Conservation (phyloP, 2,329 filamentous ascomycete genomes). For the Tolypocladium pustulatum region DNA sequence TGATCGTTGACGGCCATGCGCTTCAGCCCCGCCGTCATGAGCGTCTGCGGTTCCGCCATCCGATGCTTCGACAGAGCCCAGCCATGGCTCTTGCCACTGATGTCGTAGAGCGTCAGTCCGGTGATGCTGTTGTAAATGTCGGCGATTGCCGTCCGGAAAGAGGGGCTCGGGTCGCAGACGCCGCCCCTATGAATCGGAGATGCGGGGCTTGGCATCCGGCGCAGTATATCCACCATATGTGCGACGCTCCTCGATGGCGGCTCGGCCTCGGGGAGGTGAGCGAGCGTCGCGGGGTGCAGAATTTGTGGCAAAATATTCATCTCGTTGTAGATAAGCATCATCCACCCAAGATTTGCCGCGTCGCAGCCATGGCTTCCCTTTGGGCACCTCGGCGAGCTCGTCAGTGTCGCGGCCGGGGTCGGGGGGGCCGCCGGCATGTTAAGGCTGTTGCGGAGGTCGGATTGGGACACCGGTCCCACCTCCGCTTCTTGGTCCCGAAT, state of each 20-base stretch:
- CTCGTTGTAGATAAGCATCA: slow-evolving; percentile 40
- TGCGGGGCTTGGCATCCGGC: slow-evolving; percentile 32
- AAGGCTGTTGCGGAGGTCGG: slow-evolving; percentile 10
- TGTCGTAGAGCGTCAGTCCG: slow-evolving; percentile 37
- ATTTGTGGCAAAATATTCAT: slow-evolving; percentile 32
- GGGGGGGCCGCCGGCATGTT: slow-evolving; percentile 7
- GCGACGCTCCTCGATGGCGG: slow-evolving; percentile 29
- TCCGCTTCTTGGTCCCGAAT: slow-evolving; percentile 10
- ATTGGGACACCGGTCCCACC: slow-evolving; percentile 8
- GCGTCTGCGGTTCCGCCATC: slow-evolving; percentile 23
- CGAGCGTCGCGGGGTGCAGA: slow-evolving; percentile 19
- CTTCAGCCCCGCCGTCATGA: slow-evolving; percentile 15
- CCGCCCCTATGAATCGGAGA: slow-evolving; percentile 27
- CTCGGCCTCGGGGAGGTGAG: slow-evolving; percentile 11
- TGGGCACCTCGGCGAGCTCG: slow-evolving; percentile 34
- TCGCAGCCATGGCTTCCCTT: slow-evolving; percentile 40
- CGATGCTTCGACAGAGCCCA: slow-evolving; percentile 36
- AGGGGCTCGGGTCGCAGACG: slow-evolving; percentile 38
- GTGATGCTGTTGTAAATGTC: slow-evolving; percentile 41
- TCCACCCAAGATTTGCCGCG: slow-evolving; percentile 41
- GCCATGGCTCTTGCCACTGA: slow-evolving; percentile 35
- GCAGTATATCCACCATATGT: slow-evolving; percentile 32
- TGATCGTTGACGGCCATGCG: slow-evolving; percentile 22
- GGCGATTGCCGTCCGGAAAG: slow-evolving; percentile 34
- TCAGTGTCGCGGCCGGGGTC: slow-evolving; percentile 15